These are phyloP conservation scores for Sinapis alba DNA, from an alignment of 441 rosid species.

Conservation along the genomic window DNA sequence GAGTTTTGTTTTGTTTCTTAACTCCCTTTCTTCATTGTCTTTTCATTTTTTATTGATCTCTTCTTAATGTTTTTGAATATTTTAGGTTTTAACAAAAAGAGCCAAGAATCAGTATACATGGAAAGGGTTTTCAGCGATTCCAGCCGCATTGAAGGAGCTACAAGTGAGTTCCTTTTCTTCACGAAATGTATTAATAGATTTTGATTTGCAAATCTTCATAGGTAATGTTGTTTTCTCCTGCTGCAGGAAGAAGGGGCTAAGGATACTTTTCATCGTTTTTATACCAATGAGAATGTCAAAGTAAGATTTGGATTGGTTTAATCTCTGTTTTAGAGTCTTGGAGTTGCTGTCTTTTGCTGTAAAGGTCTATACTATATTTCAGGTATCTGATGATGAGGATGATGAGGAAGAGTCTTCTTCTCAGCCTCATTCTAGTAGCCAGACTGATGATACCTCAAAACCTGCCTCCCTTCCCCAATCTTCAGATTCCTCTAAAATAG, in stretches of 20 bases:
- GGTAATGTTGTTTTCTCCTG: conserved; percentile 16
- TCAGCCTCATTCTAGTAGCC: conserved; percentile 66
- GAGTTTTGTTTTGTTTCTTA: conserved; percentile 37
- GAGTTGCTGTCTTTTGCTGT: background rate
- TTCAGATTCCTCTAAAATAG: conserved; percentile 54
- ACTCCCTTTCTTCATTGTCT: background rate
- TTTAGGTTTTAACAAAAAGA: conserved; percentile 72
- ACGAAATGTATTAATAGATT: background rate
- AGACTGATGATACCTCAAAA: conserved; percentile 54
- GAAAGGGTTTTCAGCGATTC: conserved; percentile 88
- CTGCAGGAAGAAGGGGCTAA: conserved; percentile 65
- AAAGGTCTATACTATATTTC: background rate
- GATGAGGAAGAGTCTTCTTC: conserved; percentile 62
- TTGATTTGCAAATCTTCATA: conserved; percentile 9
- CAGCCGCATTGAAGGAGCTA: conserved; percentile 62
- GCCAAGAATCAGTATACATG: conserved; percentile 89
- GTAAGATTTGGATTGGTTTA: conserved; percentile 36
- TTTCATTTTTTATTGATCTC: background rate
- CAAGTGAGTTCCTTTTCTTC: conserved; percentile 45
- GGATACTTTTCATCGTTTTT: conserved; percentile 47
- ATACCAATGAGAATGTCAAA: conserved; percentile 49
- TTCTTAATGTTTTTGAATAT: conserved; percentile 15
- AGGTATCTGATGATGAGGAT: conserved; percentile 71
- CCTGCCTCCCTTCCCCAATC: conserved; percentile 51
- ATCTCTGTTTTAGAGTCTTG: background rate